These are phyloP conservation scores for Aspergillus steynii DNA, from an alignment of 495 filamentous ascomycete species.

Conservation along the genomic window DNA sequence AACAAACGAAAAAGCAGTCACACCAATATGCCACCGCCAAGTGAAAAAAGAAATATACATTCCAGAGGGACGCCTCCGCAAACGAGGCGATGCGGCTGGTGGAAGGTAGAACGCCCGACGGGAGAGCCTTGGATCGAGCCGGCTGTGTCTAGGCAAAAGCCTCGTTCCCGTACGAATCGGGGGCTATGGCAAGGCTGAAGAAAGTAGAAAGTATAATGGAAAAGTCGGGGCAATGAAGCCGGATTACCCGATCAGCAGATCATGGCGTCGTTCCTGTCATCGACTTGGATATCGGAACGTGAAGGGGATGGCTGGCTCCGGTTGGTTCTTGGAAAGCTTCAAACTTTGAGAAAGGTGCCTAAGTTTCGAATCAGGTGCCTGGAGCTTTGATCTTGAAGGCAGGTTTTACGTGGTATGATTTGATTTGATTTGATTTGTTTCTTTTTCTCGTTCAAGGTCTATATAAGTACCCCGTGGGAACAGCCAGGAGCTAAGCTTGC, in stretches of 20 bases:
- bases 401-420: too few relatives aligned
- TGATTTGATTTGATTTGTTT: not conserved
- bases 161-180: not conserved
- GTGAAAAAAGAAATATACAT: not conserved
- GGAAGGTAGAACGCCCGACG: not conserved
- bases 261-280: not conserved
- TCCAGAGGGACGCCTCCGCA: not conserved
- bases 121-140: not conserved
- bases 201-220: not conserved
- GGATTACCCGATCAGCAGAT: not conserved
- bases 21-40: not conserved
- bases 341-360: not conserved
- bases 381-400: not conserved
- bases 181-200: not conserved
- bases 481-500: too few relatives aligned
- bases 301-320: not conserved
- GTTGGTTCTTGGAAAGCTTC: not conserved
- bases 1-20: not conserved
- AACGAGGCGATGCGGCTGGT: not conserved
- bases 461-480: not conserved
- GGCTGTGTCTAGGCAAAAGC: not conserved
- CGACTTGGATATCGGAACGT: not conserved
- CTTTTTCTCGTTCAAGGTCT: not conserved
- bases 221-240: not conserved
- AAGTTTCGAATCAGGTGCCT: too few relatives aligned